These are phyloP conservation scores for Eucalyptus lansdowneana DNA, from an alignment of 345 rosid species.

Conservation along the genomic window DNA sequence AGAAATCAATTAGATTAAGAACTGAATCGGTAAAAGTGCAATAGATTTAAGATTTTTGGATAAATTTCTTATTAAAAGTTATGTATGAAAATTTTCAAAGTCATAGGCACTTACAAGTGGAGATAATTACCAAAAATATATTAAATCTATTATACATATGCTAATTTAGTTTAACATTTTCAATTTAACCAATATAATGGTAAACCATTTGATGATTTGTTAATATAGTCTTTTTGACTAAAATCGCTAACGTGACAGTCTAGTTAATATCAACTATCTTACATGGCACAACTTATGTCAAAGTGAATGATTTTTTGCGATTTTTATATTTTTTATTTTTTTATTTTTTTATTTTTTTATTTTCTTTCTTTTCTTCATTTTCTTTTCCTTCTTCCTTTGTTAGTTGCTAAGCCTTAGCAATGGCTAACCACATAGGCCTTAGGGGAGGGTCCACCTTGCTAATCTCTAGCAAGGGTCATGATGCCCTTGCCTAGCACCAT, in stretches of 20 bases:
- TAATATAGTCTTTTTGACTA: not conserved
- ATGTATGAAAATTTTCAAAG: not conserved
- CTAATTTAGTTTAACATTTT: not conserved
- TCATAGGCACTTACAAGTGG: not conserved
- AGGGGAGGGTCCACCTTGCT: not conserved
- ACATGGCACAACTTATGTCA: not conserved
- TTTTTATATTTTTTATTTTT: not conserved
- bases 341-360: not conserved
- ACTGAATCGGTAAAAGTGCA: accelerated
- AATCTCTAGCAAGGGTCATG: not conserved
- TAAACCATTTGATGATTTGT: not conserved
- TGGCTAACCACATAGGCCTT: not conserved
- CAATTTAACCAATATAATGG: not conserved
- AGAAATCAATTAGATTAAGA: too few relatives aligned
- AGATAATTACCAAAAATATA: not conserved
- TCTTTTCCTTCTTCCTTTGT: not conserved
- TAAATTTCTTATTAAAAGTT: not conserved
- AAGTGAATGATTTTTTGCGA: not conserved
- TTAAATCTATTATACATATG: not conserved
- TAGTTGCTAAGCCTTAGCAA: not conserved
- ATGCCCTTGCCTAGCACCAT: not conserved
- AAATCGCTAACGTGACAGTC: accelerated
- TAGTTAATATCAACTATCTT: not conserved
- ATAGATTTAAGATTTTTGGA: too few relatives aligned
- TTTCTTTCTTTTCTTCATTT: too few relatives aligned